These are phyloP conservation scores for Xylariaceae sp. DNA, from an alignment of 2,329 filamentous ascomycete species.

Conservation along the genomic window DNA sequence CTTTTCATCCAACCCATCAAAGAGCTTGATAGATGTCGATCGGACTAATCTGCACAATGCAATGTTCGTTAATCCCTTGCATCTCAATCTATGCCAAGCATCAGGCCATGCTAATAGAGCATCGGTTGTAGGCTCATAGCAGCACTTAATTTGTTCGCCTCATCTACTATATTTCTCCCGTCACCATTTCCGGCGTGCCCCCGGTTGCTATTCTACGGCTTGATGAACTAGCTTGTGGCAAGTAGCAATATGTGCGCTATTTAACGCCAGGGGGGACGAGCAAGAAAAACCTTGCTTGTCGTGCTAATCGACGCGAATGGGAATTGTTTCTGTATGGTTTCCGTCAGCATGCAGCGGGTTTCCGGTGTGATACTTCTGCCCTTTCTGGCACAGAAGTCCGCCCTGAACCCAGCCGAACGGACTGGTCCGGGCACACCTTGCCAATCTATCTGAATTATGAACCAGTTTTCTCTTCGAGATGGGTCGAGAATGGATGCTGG, in stretches of 20 bases:
- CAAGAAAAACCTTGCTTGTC: neutral
- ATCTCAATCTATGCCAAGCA: conserved; percentile 7
- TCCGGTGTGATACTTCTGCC: neutral
- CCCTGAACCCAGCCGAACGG: neutral
- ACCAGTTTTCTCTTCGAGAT: no score
- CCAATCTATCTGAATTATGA: neutral
- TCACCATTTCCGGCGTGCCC: neutral
- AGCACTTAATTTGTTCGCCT: neutral
- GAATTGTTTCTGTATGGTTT: neutral
- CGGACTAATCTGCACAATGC: conserved; percentile 14
- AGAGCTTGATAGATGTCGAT: conserved; percentile 6
- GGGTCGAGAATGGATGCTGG: neutral
- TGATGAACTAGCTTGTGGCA: neutral
- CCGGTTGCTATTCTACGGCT: neutral
- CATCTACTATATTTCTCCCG: no score
- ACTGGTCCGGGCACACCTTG: neutral
- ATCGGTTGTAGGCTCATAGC: neutral
- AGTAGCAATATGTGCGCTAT: neutral
- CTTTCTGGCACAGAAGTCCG: no score
- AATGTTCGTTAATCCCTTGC: conserved; percentile 8
- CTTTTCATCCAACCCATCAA: conserved; percentile 6
- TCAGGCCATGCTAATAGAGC: neutral
- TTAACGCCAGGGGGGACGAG: neutral
- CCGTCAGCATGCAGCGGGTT: neutral
- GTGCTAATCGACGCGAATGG: neutral